Evolutionary conservation across 345 rosid genomes (phyloP), one percentile per base, ranked within the genome.

Genomic region (Leavenworthia alabamica): DNA sequence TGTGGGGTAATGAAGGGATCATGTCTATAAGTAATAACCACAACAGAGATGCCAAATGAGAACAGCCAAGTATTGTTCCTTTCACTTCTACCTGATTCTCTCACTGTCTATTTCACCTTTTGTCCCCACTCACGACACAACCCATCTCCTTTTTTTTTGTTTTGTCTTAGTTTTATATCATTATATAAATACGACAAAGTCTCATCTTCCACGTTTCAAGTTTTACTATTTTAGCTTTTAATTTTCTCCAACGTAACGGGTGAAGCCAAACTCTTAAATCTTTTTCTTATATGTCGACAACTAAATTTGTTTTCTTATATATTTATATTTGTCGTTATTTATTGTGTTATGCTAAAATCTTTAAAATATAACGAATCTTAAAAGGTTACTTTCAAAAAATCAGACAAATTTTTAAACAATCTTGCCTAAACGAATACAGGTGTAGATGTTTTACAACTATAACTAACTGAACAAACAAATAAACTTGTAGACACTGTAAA

Each of bases 61-160:
- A 68, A 61, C 31, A 70, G 39, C 74, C 62, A 70, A 55, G 74
- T 47, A 33, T n/a, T n/a, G n/a, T n/a, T n/a, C n/a, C n/a, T n/a
- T n/a, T n/a, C 48, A 33, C 23, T 52, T 60, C 66, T 56, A 43
- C 55, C 73, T 52, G 62, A 60, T 68, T 60, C 62, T 53, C 67
- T 55, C 57, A 39, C 57, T 56, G 28, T 15, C 52, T n/a, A n/a
- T n/a, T n/a, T n/a, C n/a, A n/a, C n/a, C n/a, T n/a, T 39, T 29
- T 29, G 63, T 62, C 68, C 74, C 61, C 16, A n/a, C n/a, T n/a
- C n/a, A n/a, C n/a, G n/a, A 69, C 68, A 68, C 62, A 61, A 49
- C 55, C 43, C 56, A 27, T 53, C 73, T 60, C 61, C 20, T 31
- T 59, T n/a, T n/a, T n/a, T n/a, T n/a, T 22, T 1, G 4, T 7